phyloP scores from a whole-genome alignment of 805 yeast genomes.

The Yarrowia sp. region DNA sequence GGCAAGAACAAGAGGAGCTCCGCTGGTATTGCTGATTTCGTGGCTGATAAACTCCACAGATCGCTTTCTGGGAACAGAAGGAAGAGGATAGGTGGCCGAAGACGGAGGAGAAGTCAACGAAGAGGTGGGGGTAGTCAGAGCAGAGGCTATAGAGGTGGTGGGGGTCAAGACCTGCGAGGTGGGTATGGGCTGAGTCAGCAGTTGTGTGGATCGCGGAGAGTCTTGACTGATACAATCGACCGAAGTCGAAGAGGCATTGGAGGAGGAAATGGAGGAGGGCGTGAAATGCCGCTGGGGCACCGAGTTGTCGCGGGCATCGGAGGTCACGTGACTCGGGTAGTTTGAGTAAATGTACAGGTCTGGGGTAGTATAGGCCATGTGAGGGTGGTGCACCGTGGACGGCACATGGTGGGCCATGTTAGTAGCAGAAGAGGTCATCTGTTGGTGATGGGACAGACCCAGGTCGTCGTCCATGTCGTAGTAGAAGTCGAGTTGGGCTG shows the following conservation, averaged over 20 bases:
- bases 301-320: constrained; percentile 2
- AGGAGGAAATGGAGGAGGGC: constrained; percentile 5
- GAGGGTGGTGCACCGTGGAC: neutral
- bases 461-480: constrained; percentile 25
- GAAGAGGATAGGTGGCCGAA: constrained; percentile 13
- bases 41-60: constrained; percentile 19
- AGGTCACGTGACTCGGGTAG: constrained; percentile 4
- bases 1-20: constrained; percentile 13
- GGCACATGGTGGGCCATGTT: neutral
- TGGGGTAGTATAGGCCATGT: constrained; percentile 1
- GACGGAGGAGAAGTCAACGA: constrained; percentile 2
- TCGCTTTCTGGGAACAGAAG: neutral
- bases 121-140: neutral
- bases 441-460: neutral
- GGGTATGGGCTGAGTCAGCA: constrained; percentile 20
- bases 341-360: constrained; percentile 23
- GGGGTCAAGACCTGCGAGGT: neutral
- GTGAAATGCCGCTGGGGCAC: neutral
- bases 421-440: too few relatives aligned
- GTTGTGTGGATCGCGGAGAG: constrained; percentile 11
- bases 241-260: constrained; percentile 8
- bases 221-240: neutral
- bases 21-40: constrained; percentile 5
- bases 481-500: constrained; percentile 28
- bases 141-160: neutral